Evolutionary conservation across 306 rosid genomes (phyloP), one percentile per base, ranked within the genome.

Genomic region (Cucumis cinereus): DNA sequence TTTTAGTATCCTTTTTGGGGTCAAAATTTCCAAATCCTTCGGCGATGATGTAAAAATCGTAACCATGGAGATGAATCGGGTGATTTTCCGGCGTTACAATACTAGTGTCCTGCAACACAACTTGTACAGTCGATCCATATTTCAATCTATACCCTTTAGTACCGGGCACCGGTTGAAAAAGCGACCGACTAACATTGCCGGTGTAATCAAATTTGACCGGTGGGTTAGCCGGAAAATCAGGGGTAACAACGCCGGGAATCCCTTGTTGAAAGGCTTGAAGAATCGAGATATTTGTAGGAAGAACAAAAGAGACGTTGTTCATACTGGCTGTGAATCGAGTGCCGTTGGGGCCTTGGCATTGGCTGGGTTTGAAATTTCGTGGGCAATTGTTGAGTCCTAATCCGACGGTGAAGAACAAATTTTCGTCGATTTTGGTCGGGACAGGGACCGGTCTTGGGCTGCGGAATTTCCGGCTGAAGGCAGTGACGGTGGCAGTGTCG

Each of bases 21-120:
- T 94, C 62, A 26, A 92, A 94, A 26, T 94, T 94, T 26, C 99
- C 99, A 6, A 94, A 94, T 6, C 98, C 99, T 69, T 92, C 88
- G 0, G 97, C 97, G 1, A 94, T 58, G 4, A 94, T 82, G 49
- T 87, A 92, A 84, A 94, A 94, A 86, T 94, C 99, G 70, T 90
- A 90, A 2, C 97, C 99, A 52, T 94, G 99, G 41, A 94, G 96
- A 76, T 95, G 98, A 77, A 95, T 87, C 0, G 97, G 98, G 64
- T 95, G 98, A 81, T 92, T 88, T 81, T 95, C 97, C 0, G 93
- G 78, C 5, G 97, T 90, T 22, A 92, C 81, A 20, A 95, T 90
- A 50, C 87, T 89, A 0, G 99, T 95, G 71, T 81, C 99, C 79
- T 95, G 98, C 64, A 95, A 76, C 55, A 95, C 99, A 26, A 95